A percentile compares a stretch with the other conserved stretches of the same genome.
Conservation (phyloP, 495 filamentous ascomycete species). For the Penicillium desertorum region DNA sequence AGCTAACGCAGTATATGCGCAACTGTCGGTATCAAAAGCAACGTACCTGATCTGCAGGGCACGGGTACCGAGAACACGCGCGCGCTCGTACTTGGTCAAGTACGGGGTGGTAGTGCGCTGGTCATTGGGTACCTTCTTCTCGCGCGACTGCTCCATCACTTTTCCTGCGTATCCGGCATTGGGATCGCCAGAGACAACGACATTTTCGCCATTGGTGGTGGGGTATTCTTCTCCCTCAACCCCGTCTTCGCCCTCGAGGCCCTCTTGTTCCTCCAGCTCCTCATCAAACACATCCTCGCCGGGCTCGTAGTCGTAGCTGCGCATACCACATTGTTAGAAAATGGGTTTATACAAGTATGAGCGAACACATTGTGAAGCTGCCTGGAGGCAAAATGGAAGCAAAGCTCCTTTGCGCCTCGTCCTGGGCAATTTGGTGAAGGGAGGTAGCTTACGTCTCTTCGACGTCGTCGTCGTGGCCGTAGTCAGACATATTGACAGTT, state of each 20-base stretch:
- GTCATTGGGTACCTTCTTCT: conserved; percentile 88
- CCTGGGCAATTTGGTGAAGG: conserved; percentile 10
- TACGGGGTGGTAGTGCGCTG: conserved; percentile 92
- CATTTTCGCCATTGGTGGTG: conserved; percentile 51
- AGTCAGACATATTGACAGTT: conserved; percentile 74
- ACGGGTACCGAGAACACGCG: conserved; percentile 86
- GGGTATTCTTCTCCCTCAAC: conserved; percentile 55
- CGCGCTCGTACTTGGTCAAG: conserved; percentile 99
- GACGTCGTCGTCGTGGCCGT: conserved; percentile 64
- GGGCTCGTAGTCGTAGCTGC: conserved; percentile 55
- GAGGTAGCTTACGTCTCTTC: conserved; percentile 49
- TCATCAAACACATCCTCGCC: conserved; percentile 65
- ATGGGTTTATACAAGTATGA: conserved; percentile 8
- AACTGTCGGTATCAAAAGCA: conserved; percentile 8
- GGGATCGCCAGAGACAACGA: conserved; percentile 74
- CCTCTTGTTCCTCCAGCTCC: conserved; percentile 56
- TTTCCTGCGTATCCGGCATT: conserved; percentile 57
- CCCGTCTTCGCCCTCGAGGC: conserved; percentile 39
- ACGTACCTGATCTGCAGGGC: conserved; percentile 93
- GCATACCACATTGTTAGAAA: conserved; percentile 19
- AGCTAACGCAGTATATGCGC: neutral
- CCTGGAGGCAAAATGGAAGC: conserved; percentile 5
- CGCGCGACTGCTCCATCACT: conserved; percentile 64
- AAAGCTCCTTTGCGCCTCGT: conserved; percentile 11
- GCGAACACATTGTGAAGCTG: conserved; percentile 7